Conservation (phyloP, 305 asterid species). For the Fraxinus angustifolia region DNA sequence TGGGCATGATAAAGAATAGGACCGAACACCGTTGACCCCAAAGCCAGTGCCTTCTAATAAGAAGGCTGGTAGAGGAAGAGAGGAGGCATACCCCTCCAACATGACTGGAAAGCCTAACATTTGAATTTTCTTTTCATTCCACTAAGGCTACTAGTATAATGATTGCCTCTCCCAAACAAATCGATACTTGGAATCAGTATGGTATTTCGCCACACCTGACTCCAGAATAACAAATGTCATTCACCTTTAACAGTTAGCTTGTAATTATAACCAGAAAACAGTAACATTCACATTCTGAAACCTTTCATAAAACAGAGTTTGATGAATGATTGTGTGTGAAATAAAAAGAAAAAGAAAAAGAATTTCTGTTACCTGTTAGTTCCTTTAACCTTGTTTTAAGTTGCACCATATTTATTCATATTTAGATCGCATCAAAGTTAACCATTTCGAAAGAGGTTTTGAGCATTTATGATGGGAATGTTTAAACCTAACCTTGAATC, state of each 20-base stretch:
- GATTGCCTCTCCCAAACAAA: not conserved
- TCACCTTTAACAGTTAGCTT: not conserved
- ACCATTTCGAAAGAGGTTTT: not conserved
- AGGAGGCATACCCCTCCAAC: not conserved
- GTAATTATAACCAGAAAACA: slow-evolving; percentile 1
- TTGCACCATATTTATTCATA: not conserved
- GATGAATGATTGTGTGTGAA: not conserved
- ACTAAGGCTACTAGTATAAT: not conserved
- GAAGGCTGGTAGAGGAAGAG: not conserved
- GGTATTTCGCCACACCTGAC: not conserved
- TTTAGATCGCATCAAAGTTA: not conserved
- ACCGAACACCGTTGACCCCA: not conserved
- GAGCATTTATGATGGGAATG: not conserved
- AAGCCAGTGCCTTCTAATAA: not conserved
- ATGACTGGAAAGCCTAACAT: not conserved
- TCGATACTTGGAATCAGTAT: not conserved
- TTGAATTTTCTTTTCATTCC: not conserved
- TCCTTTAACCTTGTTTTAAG: not conserved
- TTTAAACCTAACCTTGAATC: not conserved
- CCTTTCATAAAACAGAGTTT: not conserved
- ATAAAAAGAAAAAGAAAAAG: not conserved
- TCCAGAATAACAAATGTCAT: not conserved
- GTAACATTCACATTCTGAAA: not conserved
- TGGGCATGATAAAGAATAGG: not conserved
- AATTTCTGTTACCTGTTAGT: not conserved